These are phyloP conservation scores for Akanthomyces lecanii DNA, from an alignment of 2,329 filamentous ascomycete species.

Conservation along the genomic window DNA sequence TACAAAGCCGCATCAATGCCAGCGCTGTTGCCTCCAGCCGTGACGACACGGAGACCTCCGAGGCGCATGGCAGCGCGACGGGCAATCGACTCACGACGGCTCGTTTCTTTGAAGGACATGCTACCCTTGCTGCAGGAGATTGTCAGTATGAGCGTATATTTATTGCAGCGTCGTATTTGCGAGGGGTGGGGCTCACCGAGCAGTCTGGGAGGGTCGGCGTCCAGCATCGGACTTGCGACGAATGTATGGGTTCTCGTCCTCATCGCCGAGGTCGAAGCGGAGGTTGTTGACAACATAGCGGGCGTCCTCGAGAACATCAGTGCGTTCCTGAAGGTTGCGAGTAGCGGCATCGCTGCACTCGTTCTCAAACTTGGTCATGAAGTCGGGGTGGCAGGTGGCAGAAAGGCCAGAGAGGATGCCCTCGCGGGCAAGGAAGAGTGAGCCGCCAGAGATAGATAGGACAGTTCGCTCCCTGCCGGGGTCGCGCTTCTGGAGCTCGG, in stretches of 20 bases:
- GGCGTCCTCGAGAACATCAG: conserved; percentile 74
- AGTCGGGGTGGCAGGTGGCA: conserved; percentile 79
- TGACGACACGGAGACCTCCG: conserved; percentile 68
- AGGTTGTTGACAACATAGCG: conserved; percentile 90
- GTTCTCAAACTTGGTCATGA: conserved; percentile 75
- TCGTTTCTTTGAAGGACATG: conserved; percentile 73
- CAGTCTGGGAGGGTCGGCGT: conserved; percentile 53
- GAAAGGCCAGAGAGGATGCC: conserved; percentile 75
- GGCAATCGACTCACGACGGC: conserved; percentile 75
- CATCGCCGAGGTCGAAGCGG: conserved; percentile 76
- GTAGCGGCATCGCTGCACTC: conserved; percentile 70
- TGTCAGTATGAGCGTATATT: conserved; percentile 21
- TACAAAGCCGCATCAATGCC: conserved; percentile 82
- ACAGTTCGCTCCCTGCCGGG: conserved; percentile 76
- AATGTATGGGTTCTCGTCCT: conserved; percentile 81
- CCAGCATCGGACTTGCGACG: conserved; percentile 66
- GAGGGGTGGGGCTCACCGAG: conserved; percentile 45
- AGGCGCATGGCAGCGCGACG: conserved; percentile 73
- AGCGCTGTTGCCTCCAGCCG: conserved; percentile 71
- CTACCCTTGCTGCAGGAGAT: conserved; percentile 64
- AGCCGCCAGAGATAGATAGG: conserved; percentile 74
- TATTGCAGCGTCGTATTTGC: conserved; percentile 9
- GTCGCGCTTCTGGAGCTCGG: conserved; percentile 75
- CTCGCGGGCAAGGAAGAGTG: conserved; percentile 70
- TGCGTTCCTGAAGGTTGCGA: conserved; percentile 68